These are phyloP conservation scores for Tolypocladium ophioglossoides DNA, from an alignment of 2,329 filamentous ascomycete genomes.

Conservation along the genomic window DNA sequence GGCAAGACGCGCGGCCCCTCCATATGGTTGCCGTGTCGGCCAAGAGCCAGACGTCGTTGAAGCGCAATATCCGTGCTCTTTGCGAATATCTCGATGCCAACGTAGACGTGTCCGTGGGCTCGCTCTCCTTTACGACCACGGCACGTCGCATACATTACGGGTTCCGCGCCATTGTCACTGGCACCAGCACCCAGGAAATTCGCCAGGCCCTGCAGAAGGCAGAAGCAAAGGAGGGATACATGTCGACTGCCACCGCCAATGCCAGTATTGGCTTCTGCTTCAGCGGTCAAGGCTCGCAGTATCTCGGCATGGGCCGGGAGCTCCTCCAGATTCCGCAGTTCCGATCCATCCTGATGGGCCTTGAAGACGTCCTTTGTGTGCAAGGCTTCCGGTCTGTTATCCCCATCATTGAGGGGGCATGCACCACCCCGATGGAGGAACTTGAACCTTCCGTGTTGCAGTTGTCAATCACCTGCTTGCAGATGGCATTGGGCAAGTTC, in stretches of 20 bases:
- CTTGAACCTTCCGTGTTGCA: constrained; percentile 18
- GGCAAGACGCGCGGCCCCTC: constrained; percentile 39
- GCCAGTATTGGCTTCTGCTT: constrained; percentile 28
- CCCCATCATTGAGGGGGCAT: constrained; percentile 30
- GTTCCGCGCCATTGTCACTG: constrained; percentile 41
- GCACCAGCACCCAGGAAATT: constrained; percentile 5
- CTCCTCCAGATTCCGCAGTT: constrained; percentile 22
- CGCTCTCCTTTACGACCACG: constrained; percentile 57
- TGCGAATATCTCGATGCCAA: constrained; percentile 41
- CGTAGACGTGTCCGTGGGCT: constrained; percentile 39
- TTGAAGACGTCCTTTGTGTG: constrained; percentile 18
- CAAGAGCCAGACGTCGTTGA: constrained; percentile 44
- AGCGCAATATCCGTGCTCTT: constrained; percentile 45
- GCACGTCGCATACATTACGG: constrained; percentile 53
- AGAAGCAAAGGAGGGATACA: not conserved
- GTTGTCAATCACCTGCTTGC: constrained; percentile 24
- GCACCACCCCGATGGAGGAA: constrained; percentile 9
- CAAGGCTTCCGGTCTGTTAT: constrained; percentile 28
- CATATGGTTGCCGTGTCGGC: constrained; percentile 51
- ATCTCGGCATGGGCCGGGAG: constrained; percentile 19
- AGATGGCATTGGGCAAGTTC: constrained; percentile 29
- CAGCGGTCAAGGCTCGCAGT: constrained; percentile 32
- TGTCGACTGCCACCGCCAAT: not conserved
- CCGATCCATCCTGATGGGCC: constrained; percentile 18
- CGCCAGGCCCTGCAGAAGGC: not conserved